These are phyloP conservation scores for Melanopsichium pennsylvanicum DNA, from an alignment of 1,284 basidiomycete species.

Conservation along the genomic window DNA sequence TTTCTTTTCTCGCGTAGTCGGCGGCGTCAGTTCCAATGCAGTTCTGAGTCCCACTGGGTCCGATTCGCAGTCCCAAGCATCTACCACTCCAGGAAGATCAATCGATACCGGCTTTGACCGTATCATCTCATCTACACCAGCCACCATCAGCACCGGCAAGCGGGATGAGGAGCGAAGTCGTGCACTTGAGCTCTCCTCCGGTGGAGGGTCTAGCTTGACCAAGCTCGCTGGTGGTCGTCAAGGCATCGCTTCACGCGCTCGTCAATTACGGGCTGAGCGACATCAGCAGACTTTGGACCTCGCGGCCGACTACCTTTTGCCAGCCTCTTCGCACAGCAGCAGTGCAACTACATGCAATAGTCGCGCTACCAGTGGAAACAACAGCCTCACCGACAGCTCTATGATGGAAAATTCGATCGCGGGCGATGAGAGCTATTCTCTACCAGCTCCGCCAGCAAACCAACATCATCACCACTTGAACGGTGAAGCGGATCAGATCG, in stretches of 20 bases:
- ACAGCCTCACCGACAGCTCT: slow-evolving; percentile 30
- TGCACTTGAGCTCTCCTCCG: slow-evolving; percentile 30
- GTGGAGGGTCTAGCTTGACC: slow-evolving; percentile 22
- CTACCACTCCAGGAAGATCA: slow-evolving; percentile 10
- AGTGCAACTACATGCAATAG: slow-evolving; percentile 21
- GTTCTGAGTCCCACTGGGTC: slow-evolving; percentile 18
- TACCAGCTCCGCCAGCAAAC: slow-evolving; percentile 20
- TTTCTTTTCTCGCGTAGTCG: slow-evolving; percentile 55
- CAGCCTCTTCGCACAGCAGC: slow-evolving; percentile 22
- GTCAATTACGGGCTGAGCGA: slow-evolving; percentile 32
- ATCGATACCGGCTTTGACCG: slow-evolving; percentile 14
- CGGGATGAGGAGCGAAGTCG: slow-evolving; percentile 27
- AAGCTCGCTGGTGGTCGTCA: slow-evolving; percentile 25
- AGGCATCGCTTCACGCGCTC: slow-evolving; percentile 28
- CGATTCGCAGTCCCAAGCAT: slow-evolving; percentile 24
- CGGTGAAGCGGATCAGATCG: background rate
- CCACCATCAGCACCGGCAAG: slow-evolving; percentile 8
- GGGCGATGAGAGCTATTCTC: slow-evolving; percentile 47
- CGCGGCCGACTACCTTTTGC: slow-evolving; percentile 27
- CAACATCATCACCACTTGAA: background rate
- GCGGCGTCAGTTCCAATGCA: slow-evolving; percentile 19
- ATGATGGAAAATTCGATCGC: slow-evolving; percentile 39
- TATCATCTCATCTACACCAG: slow-evolving; percentile 15
- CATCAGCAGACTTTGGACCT: slow-evolving; percentile 39
- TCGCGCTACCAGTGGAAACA: slow-evolving; percentile 18